These are phyloP conservation scores for Ehretia macrophylla DNA, from an alignment of 257 asterid genomes.

Conservation along the genomic window DNA sequence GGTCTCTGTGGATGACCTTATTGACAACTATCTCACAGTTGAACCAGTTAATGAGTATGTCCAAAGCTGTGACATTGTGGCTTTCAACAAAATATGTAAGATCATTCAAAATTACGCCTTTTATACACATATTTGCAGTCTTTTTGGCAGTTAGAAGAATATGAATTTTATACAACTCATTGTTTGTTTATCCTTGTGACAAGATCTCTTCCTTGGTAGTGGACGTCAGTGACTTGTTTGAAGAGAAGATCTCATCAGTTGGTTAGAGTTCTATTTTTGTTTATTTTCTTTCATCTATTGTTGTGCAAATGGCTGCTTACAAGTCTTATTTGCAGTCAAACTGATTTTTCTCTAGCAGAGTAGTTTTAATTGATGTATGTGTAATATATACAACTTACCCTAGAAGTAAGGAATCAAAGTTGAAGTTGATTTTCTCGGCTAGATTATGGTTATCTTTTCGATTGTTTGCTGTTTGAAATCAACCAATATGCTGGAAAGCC, in stretches of 20 bases:
- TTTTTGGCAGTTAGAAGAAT: not conserved
- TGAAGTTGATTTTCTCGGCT: too few species aligned
- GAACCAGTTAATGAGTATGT: constrained; percentile 50
- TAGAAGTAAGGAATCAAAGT: not conserved
- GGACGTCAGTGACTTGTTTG: not conserved
- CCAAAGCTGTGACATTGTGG: constrained; percentile 67
- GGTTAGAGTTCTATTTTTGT: not conserved
- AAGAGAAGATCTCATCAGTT: not conserved
- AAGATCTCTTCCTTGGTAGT: not conserved
- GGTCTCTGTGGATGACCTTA: constrained; percentile 31
- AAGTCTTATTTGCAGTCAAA: too few species aligned
- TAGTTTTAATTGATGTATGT: too few species aligned
- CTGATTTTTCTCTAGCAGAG: not conserved
- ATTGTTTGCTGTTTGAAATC: too few species aligned
- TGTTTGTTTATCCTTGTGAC: not conserved
- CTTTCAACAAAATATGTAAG: constrained; percentile 64
- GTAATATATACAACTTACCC: too few species aligned
- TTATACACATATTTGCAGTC: not conserved
- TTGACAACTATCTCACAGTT: constrained; percentile 29
- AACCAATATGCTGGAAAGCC: too few species aligned
- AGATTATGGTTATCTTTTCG: too few species aligned
- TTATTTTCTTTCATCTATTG: too few species aligned
- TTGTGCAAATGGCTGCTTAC: not conserved
- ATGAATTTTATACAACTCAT: not conserved
- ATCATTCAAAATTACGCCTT: not conserved